Percentiles rank a stretch among this genome's conserved stretches.
These are phyloP conservation scores for Noccaea caerulescens DNA, from an alignment of 345 rosid genomes.

Conservation along the genomic window DNA sequence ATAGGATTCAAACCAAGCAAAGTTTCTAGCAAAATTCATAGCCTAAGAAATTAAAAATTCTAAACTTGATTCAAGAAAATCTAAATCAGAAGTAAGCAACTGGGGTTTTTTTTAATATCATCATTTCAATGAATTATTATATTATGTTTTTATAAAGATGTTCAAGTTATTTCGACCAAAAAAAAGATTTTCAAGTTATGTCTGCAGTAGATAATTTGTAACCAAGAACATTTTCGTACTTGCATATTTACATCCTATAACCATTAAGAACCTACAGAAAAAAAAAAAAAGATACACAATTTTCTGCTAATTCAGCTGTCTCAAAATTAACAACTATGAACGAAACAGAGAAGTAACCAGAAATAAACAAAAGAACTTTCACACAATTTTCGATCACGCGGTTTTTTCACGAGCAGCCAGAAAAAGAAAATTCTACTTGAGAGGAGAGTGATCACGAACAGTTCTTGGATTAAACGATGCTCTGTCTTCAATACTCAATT, in stretches of 20 bases:
- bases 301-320: slow-evolving; percentile 35
- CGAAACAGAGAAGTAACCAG: slow-evolving; percentile 13
- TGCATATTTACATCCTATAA: slow-evolving; percentile 3
- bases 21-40: too few species aligned
- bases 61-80: too few species aligned
- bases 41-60: too few species aligned
- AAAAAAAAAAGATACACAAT: background rate
- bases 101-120: background rate
- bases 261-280: background rate
- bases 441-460: slow-evolving; percentile 16
- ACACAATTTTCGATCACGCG: slow-evolving; percentile 5
- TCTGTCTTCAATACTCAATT: slow-evolving; percentile 46
- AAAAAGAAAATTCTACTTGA: slow-evolving; percentile 33
- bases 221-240: slow-evolving; percentile 13
- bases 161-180: background rate
- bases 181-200: background rate
- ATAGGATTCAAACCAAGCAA: too few species aligned
- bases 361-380: slow-evolving; percentile 8
- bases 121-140: background rate
- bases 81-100: too few species aligned
- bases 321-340: slow-evolving; percentile 36
- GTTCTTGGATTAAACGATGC: slow-evolving; percentile 45
- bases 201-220: background rate
- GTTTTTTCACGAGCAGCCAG: slow-evolving; percentile 37
- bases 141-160: background rate